Conservation (phyloP, 2,329 filamentous ascomycete species). For the Trichoderma harzianum region DNA sequence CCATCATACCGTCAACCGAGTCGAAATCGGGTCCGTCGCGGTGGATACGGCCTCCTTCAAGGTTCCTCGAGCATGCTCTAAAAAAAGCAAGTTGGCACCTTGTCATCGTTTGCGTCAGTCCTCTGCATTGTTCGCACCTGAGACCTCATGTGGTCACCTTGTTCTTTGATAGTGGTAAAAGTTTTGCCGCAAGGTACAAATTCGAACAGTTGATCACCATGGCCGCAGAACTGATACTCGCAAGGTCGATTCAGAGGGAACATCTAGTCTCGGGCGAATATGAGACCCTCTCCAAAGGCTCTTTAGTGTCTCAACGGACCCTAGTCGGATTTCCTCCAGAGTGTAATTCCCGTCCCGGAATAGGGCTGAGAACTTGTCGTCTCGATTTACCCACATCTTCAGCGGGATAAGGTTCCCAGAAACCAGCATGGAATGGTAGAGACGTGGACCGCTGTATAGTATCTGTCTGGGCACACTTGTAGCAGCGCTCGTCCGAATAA, state of each 20-base stretch:
- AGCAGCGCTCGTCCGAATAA: background rate
- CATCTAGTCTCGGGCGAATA: background rate
- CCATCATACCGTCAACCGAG: background rate
- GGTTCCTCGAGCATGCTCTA: background rate
- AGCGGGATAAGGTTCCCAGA: too few species aligned
- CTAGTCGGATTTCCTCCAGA: too few species aligned
- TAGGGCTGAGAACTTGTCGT: too few species aligned
- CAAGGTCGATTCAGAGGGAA: background rate
- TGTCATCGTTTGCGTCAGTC: background rate
- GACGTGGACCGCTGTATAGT: background rate
- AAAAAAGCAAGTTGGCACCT: background rate
- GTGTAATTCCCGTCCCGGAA: too few species aligned
- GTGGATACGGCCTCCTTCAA: background rate
- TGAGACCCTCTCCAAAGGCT: too few species aligned
- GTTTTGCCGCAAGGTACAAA: background rate
- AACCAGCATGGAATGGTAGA: background rate
- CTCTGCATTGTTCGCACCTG: background rate
- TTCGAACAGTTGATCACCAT: background rate
- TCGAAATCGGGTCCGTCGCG: background rate
- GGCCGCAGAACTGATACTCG: background rate
- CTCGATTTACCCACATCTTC: too few species aligned
- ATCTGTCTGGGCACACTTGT: background rate
- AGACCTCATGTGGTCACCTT: background rate
- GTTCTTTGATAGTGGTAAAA: background rate
- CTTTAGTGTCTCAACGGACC: too few species aligned